These are phyloP conservation scores for Euphrasia arctica DNA, from an alignment of 305 asterid genomes.

Conservation along the genomic window DNA sequence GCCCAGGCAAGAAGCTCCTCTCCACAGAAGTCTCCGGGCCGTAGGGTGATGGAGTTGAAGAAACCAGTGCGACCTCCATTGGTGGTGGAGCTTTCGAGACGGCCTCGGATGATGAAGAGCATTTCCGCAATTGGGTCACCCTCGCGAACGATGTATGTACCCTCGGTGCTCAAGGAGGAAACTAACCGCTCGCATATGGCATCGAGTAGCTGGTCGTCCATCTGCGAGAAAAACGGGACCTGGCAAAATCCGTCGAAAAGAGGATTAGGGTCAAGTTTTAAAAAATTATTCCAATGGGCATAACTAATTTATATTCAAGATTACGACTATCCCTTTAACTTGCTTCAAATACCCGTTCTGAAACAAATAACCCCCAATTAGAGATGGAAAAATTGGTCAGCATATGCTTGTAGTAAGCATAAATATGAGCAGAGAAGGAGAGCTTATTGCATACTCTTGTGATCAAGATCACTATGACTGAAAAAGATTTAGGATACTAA, in stretches of 20 bases:
- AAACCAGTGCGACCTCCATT: constrained; percentile 94
- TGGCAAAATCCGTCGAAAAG: constrained; percentile 21
- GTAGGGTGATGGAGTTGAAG: constrained; percentile 67
- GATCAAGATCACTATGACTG: not conserved
- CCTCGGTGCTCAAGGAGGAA: constrained; percentile 84
- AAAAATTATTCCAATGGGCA: too few species aligned
- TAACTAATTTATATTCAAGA: not conserved
- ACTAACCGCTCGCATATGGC: constrained; percentile 87
- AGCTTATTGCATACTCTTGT: not conserved
- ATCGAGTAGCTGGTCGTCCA: constrained; percentile 92
- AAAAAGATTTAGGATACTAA: constrained; percentile 3
- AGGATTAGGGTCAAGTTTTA: too few species aligned
- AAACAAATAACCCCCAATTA: not conserved
- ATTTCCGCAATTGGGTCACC: constrained; percentile 93
- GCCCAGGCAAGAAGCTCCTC: constrained; percentile 99
- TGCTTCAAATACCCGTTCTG: not conserved
- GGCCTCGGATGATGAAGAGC: constrained; percentile 90
- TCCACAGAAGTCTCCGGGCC: constrained; percentile 95
- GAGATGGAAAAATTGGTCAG: not conserved
- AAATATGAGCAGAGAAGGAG: too few species aligned
- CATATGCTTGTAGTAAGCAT: not conserved
- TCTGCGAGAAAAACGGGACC: constrained; percentile 94
- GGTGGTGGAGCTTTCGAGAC: constrained; percentile 89
- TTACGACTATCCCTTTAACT: not conserved
- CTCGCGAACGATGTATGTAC: constrained; percentile 82